Evolutionary conservation across 768 basidiomycete genomes (phyloP).

Genomic region (Porpolomopsis calyptriformis): DNA sequence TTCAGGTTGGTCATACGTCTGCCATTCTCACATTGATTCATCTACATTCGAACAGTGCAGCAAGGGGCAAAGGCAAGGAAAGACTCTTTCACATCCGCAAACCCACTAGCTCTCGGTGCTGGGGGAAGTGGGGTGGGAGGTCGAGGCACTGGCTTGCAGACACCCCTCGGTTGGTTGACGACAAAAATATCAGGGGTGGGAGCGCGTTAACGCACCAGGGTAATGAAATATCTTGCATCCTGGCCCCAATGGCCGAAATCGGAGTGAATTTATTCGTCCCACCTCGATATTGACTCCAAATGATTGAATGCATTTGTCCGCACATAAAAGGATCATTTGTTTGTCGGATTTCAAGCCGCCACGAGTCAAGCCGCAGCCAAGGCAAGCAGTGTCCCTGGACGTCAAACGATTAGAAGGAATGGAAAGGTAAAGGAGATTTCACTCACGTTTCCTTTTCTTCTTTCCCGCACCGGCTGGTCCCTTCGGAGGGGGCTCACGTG

Average conservation of each 20-base stretch:
- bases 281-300: no score
- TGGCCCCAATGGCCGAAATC: no score
- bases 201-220: not conserved
- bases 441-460: conserved; percentile 71
- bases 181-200: conserved; percentile 55
- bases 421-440: not conserved
- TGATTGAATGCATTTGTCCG: no score
- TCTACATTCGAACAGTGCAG: conserved; percentile 40
- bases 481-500: conserved; percentile 40
- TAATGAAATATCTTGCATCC: no score
- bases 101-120: conserved; percentile 65
- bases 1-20: conserved; percentile 39
- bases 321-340: no score
- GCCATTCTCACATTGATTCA: not conserved
- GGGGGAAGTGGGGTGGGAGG: conserved; percentile 50
- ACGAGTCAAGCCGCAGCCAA: not conserved
- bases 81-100: conserved; percentile 71
- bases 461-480: conserved; percentile 43
- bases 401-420: not conserved
- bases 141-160: conserved; percentile 49
- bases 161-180: conserved; percentile 73
- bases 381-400: conserved; percentile 7
- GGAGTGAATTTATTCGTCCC: no score
- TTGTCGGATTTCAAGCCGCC: not conserved
- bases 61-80: conserved; percentile 60